These are phyloP conservation scores for Ogataea hybrid DNA, from an alignment of 1,139 yeast genomes.

Conservation along the genomic window DNA sequence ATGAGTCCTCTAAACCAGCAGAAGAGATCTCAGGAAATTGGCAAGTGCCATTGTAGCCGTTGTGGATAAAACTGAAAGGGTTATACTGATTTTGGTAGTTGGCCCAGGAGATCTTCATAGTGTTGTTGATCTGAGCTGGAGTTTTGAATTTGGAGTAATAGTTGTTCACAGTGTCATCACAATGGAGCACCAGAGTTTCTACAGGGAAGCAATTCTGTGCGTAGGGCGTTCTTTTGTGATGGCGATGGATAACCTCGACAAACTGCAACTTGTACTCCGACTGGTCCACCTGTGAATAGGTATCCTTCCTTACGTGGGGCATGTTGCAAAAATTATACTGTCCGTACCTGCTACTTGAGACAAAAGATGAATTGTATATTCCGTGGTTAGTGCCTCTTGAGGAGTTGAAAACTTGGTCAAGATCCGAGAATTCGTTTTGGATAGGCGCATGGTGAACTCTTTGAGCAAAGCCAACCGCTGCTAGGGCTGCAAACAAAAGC, in stretches of 20 bases:
- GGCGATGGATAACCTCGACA: too few relatives aligned
- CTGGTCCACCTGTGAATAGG: constrained; percentile 22
- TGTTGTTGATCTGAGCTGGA: constrained; percentile 11
- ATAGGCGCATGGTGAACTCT: constrained; percentile 18
- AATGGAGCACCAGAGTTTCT: constrained; percentile 26
- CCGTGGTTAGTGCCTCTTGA: constrained; percentile 29
- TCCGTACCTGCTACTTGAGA: constrained; percentile 30
- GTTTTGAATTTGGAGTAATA: constrained; percentile 24
- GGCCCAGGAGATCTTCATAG: constrained; percentile 26
- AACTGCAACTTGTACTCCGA: constrained; percentile 31
- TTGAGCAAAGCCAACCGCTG: neutral
- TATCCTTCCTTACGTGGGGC: constrained; percentile 36
- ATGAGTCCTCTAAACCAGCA: constrained; percentile 38
- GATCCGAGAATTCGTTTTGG: constrained; percentile 12
- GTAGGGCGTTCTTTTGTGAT: constrained; percentile 41
- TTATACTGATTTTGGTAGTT: constrained; percentile 26
- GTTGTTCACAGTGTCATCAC: constrained; percentile 31
- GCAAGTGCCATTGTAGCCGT: constrained; percentile 30
- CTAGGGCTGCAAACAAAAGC: neutral
- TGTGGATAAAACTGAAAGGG: constrained; percentile 22
- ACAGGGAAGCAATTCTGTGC: constrained; percentile 34
- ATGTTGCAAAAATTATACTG: constrained; percentile 40
- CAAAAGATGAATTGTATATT: constrained; percentile 30
- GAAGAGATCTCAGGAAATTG: constrained; percentile 38
- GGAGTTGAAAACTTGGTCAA: constrained; percentile 15